Evolutionary conservation across 495 filamentous ascomycete species (phyloP), one percentile per base, ranked within the genome.

Genomic region (Podospora didyma): DNA sequence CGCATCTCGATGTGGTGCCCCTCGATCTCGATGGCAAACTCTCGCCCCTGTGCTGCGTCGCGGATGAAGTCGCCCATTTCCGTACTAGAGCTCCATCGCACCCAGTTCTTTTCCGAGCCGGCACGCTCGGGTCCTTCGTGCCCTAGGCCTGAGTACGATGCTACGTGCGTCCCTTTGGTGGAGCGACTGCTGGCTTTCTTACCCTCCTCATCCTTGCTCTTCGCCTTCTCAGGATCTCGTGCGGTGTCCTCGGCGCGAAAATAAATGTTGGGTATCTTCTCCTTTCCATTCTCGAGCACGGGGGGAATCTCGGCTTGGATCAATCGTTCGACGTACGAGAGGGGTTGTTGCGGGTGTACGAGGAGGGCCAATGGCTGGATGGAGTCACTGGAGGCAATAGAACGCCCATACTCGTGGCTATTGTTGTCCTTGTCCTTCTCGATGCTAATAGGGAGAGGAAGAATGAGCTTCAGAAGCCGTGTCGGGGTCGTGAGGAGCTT

Each of bases 41-140:
- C 89, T 46, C 87, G 78, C 0, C 86, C 87, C 0, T 90, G 79
- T 3, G 92, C 87, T 0, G 93, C 92, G 63, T 96, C 93, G 4
- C 90, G 89, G 58, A 97, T 90, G 70, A 97, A 97, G 72, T 97
- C 92, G 10, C 92, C 93, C 24, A 97, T 86, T 62, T 97, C 93
- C 10, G 92, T 96, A 16, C 84, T 86, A 39, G 83, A 82, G 19
- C 88, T 91, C 93, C 93, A 97, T n/a, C 91, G 88, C 0, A 96
- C 89, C 73, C 92, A 92, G 21, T 81, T 76, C 60, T 69, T 65
- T 6, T 75, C 68, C 19, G 62, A 58, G 20, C 80, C 58, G 39
- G 69, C 53, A 22, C 73, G 64, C 54, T 74, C 59, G 22, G 73
- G 57, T 16, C 63, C 67, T 35, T 85, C 80, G 49, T 76, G 77